These are phyloP conservation scores for Paracoccidioides lutzii DNA, from an alignment of 2,329 filamentous ascomycete genomes.

Conservation along the genomic window DNA sequence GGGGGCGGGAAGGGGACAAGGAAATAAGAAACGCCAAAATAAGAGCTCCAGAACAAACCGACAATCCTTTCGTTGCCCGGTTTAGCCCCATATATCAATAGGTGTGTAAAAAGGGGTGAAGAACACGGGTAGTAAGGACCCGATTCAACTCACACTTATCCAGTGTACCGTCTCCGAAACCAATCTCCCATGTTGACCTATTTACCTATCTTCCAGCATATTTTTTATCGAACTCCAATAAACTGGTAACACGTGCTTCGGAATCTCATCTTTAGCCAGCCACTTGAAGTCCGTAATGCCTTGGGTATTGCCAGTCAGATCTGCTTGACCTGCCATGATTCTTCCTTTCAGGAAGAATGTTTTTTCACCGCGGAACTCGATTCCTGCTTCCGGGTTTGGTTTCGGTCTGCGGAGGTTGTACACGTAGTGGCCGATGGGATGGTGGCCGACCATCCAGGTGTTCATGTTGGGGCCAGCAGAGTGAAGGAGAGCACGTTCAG, in stretches of 20 bases:
- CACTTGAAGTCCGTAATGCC: conserved; percentile 78
- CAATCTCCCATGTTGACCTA: not conserved
- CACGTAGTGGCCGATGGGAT: conserved; percentile 70
- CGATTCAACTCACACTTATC: not conserved
- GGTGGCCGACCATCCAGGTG: conserved; percentile 89
- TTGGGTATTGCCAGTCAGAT: conserved; percentile 50
- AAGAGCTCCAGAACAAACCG: not conserved
- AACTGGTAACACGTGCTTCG: conserved; percentile 48
- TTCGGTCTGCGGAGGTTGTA: conserved; percentile 40
- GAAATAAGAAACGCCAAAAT: not conserved
- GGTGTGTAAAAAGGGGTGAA: not conserved
- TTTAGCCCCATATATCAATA: not conserved
- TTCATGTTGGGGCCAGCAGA: conserved; percentile 92
- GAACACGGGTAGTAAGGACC: not conserved
- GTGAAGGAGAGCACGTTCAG: conserved; percentile 62
- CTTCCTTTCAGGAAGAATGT: conserved; percentile 92
- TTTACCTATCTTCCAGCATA: conserved; percentile 68
- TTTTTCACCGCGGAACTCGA: conserved; percentile 54
- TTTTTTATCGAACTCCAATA: conserved; percentile 69
- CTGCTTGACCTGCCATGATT: conserved; percentile 92
- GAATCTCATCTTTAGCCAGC: conserved; percentile 79
- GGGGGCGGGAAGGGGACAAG: too few species aligned
- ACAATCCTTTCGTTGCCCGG: not conserved
- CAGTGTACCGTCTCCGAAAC: not conserved
- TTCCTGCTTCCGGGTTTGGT: conserved; percentile 25